Evolutionary conservation across 1,284 basidiomycete genomes (phyloP), one percentile per base, ranked within the genome.

Genomic region (Rhodotorula sp.): DNA sequence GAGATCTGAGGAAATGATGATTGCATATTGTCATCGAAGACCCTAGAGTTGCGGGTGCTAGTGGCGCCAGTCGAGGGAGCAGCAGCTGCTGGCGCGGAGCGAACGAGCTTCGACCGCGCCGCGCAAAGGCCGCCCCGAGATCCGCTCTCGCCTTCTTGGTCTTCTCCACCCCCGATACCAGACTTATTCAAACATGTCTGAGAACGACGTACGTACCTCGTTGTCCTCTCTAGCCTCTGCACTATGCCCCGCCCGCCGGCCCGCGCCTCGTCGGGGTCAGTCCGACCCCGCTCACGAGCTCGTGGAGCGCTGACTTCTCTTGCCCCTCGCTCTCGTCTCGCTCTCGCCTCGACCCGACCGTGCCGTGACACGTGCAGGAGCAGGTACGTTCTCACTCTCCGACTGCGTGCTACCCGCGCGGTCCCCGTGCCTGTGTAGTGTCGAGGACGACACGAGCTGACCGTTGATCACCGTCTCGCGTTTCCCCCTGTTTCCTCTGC

Each of bases 131-230:
- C 38, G 38, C 38, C 38, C 38, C 38, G 38, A 43, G 38, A 43
- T 43, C 10, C 38, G 38, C 38, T 43, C 38, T 43, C 38, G 38
- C 54, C 54, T 55, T 26, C n/a, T 55, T 18, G 12, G 14, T 54
- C 14, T 55, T 26, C n/a, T 26, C 54, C 54, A 55, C 54, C 54
- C 54, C 54, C 26, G 26, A 18, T 16, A 55, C 26, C 26, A 26
- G 54, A 55, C 54, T 55, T 55, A 55, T 55, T 55, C 54, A 55
- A 55, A 55, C 54, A 55, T 55, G 54, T 55, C 54, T 55, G 54
- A 43, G 38, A 43, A 55, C 54, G 54, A 55, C 54, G 54, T 55
- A 31, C 54, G 54, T 55, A 5, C 10, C 38, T 12, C 2, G 28
- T 55, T 7, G 4, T 21, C 14, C 50, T 52, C 50, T 28, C 23